Evolutionary conservation across 805 yeast species (phyloP).

Genomic region (Metschnikowia koreensis): DNA sequence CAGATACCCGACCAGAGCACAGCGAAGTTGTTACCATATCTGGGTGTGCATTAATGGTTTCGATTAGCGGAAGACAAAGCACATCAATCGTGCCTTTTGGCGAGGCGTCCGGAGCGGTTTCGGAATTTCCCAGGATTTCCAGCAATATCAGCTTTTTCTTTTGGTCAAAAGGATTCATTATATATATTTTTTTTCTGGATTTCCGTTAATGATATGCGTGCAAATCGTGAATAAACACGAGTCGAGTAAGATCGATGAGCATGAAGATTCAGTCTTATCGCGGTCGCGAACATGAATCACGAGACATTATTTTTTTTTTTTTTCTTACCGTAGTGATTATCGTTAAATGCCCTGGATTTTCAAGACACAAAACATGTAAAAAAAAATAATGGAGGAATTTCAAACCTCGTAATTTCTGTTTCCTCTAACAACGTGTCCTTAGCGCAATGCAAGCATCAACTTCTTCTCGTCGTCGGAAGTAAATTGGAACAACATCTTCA

Average conservation of each 20-base stretch:
- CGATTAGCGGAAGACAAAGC: slow-evolving; percentile 68
- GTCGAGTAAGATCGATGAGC: no score
- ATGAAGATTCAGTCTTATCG: background rate
- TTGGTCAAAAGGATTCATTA: slow-evolving; percentile 59
- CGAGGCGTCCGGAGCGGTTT: slow-evolving; percentile 58
- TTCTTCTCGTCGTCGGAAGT: slow-evolving; percentile 71
- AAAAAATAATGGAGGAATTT: background rate
- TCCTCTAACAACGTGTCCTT: background rate
- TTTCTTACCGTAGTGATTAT: no score
- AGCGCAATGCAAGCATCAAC: slow-evolving; percentile 55
- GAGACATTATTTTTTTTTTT: no score
- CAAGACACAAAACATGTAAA: no score
- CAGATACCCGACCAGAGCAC: slow-evolving; percentile 84
- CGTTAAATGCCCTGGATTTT: no score
- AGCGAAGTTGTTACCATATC: slow-evolving; percentile 85
- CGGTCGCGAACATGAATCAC: background rate
- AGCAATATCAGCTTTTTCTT: slow-evolving; percentile 54
- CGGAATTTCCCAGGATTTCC: slow-evolving; percentile 48
- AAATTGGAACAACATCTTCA: slow-evolving; percentile 69
- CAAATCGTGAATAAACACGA: no score
- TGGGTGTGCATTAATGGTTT: slow-evolving; percentile 57
- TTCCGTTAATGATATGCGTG: no score
- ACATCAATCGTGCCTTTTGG: slow-evolving; percentile 88
- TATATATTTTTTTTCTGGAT: no score
- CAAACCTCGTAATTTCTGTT: background rate